A percentile compares a stretch with the other conserved stretches of the same genome.
phyloP scores from a whole-genome alignment of 768 basidiomycete genomes.

The Lentinula detonsa region DNA sequence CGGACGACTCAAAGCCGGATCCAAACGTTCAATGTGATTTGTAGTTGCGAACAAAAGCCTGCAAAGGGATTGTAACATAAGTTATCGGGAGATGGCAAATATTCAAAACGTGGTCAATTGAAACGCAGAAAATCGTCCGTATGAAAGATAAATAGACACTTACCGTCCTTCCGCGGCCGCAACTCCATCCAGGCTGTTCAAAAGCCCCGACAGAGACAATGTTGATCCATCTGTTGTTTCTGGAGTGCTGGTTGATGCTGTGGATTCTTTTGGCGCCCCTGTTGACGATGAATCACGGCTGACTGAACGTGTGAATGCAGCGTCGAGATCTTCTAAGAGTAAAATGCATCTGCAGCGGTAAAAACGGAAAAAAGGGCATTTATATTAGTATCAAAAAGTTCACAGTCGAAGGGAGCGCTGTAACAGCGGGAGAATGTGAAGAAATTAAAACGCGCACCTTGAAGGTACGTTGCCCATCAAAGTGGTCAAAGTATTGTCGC shows the following conservation, averaged over 20 bases:
- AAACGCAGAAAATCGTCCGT: not conserved
- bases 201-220: conserved; percentile 75
- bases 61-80: conserved; percentile 10
- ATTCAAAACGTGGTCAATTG: not conserved
- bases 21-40: conserved; percentile 90
- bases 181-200: conserved; percentile 84
- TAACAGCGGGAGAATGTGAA: not conserved
- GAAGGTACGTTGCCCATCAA: conserved; percentile 87
- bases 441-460: conserved; percentile 38
- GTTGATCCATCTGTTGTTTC: conserved; percentile 72
- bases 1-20: conserved; percentile 82
- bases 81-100: conserved; percentile 1
- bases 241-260: conserved; percentile 32
- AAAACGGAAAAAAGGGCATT: conserved; percentile 4
- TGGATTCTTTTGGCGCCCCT: conserved; percentile 53
- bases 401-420: conserved; percentile 7
- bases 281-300: conserved; percentile 79
- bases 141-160: conserved; percentile 19
- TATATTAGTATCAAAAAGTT: conserved; percentile 4
- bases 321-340: conserved; percentile 90
- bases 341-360: conserved; percentile 65
- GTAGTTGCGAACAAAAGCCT: conserved; percentile 88
- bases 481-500: conserved; percentile 81
- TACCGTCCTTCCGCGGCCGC: conserved; percentile 84
- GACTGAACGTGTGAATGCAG: conserved; percentile 84